These are phyloP conservation scores for Sporothrix variecibatus DNA, from an alignment of 2,329 filamentous ascomycete species.

Conservation along the genomic window DNA sequence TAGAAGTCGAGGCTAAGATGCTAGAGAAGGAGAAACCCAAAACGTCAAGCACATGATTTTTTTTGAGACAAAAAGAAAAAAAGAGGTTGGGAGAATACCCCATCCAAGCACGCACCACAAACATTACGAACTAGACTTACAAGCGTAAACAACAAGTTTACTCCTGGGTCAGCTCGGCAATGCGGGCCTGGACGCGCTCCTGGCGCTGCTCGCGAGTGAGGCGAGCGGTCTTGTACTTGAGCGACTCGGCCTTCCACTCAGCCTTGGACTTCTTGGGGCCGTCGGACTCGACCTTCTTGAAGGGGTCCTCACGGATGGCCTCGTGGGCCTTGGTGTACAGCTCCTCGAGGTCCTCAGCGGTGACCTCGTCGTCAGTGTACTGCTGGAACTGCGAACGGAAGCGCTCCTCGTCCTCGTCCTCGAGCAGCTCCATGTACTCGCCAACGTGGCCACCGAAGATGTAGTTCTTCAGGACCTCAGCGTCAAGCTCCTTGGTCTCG, in stretches of 20 bases:
- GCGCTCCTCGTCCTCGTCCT: conserved; percentile 99
- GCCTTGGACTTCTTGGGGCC: conserved; percentile 94
- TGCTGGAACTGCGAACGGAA: conserved; percentile 98
- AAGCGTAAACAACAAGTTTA: conserved; percentile 35
- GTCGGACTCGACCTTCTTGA: conserved; percentile 80
- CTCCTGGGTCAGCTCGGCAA: conserved; percentile 71
- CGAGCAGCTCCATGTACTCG: conserved; percentile 99
- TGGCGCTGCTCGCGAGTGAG: conserved; percentile 81
- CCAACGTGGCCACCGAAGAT: conserved; percentile 98
- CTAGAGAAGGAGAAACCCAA: neutral
- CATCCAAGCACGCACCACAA: neutral
- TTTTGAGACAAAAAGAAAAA: neutral
- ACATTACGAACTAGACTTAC: neutral
- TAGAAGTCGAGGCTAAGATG: neutral
- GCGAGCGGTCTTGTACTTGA: conserved; percentile 82
- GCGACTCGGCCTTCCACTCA: conserved; percentile 91
- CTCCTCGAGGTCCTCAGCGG: conserved; percentile 96
- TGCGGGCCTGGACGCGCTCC: conserved; percentile 84
- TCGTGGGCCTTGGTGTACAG: conserved; percentile 93
- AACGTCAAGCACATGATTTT: conserved; percentile 3
- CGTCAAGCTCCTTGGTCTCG: conserved; percentile 95
- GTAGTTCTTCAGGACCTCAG: conserved; percentile 97
- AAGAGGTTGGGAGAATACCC: neutral
- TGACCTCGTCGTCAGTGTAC: conserved; percentile 96
- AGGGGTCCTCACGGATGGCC: conserved; percentile 95